Base-by-base conservation (phyloP, 1,139 yeast species). In the Sugiyamaella japonica region DNA sequence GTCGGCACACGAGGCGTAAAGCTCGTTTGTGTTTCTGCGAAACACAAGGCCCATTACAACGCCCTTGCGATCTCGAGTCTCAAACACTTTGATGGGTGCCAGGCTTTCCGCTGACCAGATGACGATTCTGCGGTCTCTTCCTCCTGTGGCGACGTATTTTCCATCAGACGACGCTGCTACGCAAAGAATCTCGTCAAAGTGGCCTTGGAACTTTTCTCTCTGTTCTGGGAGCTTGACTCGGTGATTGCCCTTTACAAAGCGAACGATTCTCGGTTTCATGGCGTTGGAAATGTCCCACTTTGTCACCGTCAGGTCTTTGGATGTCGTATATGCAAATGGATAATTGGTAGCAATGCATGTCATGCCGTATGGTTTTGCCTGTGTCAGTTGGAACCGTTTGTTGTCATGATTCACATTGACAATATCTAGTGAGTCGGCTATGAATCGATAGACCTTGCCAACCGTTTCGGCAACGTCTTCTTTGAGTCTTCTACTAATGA, bases 1-100 rank as follows among this genome's bases (percentile, higher is more conserved):
- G 70, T 93, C 99, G 1, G 90, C 90, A 72, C 97, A 90, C 1
- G 97, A 89, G 32, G 93, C 98, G 68, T 86, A 93, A 56, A 93
- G 76, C 70, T 90, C 95, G 72, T 87, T 95, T 3, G 93, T 78
- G 56, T 82, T 83, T 64, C 91, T 79, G 63, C 97, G 83, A 73
- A 93, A 93, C 5, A 82, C 78, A 54, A 91, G 72, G 31, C 93
- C 81, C 61, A 86, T 77, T 10, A 91, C 86, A 32, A 84, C 81
- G 40, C 93, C 89, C 59, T 84, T 77, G 56, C 83, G 78, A 63
- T 83, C 86, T 53, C 78, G 79, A 1, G 93, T 86, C 57, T 86
- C 91, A 59, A 91, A 76, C 6, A 85, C 91, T 66, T 87, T 85
- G 52, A 89, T 75, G 55, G 90, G 84, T 16, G 89, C 76, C 61